A percentile compares a stretch with the other conserved stretches of the same genome.
phyloP scores from a whole-genome alignment of 179 eudicot species.

The Beta corolliflora region DNA sequence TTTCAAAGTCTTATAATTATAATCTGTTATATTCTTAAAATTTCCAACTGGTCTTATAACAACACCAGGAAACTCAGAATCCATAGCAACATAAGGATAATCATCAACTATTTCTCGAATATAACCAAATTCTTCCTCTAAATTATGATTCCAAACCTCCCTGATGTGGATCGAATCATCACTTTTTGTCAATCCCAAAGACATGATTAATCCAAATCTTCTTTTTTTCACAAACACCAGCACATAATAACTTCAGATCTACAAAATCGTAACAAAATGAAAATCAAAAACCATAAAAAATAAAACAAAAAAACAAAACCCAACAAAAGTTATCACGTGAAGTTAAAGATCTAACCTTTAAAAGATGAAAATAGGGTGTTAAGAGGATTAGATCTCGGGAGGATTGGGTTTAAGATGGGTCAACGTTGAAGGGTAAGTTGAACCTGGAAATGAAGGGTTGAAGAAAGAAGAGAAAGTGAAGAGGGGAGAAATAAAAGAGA shows the following conservation, averaged over 20 bases:
- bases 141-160: slow-evolving; percentile 45
- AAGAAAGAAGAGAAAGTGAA: neutral
- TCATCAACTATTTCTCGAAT: slow-evolving; percentile 42
- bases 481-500: neutral
- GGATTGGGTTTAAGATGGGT: neutral
- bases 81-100: slow-evolving; percentile 51
- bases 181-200: slow-evolving; percentile 4
- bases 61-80: slow-evolving; percentile 52
- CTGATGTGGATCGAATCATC: slow-evolving; percentile 41
- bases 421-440: slow-evolving; percentile 14
- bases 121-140: slow-evolving; percentile 43
- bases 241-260: slow-evolving; percentile 41
- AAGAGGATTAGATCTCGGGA: slow-evolving; percentile 23
- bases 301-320: neutral
- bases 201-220: neutral
- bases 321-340: too few relatives aligned
- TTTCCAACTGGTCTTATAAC: slow-evolving; percentile 41
- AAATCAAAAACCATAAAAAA: neutral
- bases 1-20: slow-evolving; percentile 40
- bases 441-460: neutral
- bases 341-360: slow-evolving; percentile 33
- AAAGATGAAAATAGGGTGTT: neutral
- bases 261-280: slow-evolving; percentile 11
- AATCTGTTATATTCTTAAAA: slow-evolving; percentile 40
- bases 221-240: neutral